Evolutionary conservation across 768 basidiomycete genomes (phyloP), one percentile per base, ranked within the genome.

Genomic region (Lentinus brumalis): DNA sequence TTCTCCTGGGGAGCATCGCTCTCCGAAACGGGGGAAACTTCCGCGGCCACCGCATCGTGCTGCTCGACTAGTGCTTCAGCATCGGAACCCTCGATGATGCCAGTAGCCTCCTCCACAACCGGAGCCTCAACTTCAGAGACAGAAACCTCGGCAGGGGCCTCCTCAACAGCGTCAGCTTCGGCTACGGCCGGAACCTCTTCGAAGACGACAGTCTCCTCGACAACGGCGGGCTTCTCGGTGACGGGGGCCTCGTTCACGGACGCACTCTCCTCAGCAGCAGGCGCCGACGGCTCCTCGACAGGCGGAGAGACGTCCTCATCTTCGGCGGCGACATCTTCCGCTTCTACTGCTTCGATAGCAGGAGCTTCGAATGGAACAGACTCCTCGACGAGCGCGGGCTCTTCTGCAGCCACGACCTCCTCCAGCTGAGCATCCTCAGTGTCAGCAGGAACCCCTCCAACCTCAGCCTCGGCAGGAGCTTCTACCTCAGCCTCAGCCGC

Each of bases 1-100:
- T 18, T 14, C n/a, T 50, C 56, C 31, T 54, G 58, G 31, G 44
- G 49, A 26, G 21, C 21, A 26, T 26, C 21, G 21, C 1, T 26
- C 21, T 26, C 2, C 21, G 21, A 26, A 26, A 26, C 21, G 21
- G 32, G 21, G 26, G 53, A 29, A 31, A 50, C 35, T 18, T 45
- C 59, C 10, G 38, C 66, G 8, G 41, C 57, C 2, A 31, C 46
- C 26, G 47, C 16, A 16, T 11, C 39, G 31, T 21, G 41, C 42
- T 61, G 56, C 35, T 58, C 64, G 39, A 39, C 51, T 1, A 41
- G 2, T 7, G 54, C 41, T 29, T 51, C 54, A 26, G 35, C 35
- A 1, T 35, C 35, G 11, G 1, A 6, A 35, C 35, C 35, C 35
- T 35, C 35, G 35, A 35, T 11, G 6, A 35, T 11, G 35, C 35